A percentile compares a stretch with the other conserved stretches of the same genome.
phyloP scores from a whole-genome alignment of 2,329 filamentous ascomycete species.

The Hypoxylon sp. region DNA sequence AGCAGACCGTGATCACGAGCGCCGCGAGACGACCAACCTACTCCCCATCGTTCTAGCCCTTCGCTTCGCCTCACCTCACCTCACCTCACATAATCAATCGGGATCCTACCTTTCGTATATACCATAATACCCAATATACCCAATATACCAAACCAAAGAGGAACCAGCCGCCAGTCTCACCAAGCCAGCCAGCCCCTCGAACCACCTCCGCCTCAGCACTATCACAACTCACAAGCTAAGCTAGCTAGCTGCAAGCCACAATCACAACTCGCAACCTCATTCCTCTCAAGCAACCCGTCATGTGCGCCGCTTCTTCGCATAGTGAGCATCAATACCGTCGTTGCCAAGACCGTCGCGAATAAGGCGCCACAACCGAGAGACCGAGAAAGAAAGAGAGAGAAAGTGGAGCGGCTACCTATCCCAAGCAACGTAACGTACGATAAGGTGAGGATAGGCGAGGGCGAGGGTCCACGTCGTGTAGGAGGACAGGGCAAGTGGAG shows the following conservation, averaged over 20 bases:
- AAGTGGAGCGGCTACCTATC: neutral
- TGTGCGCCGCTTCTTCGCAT: constrained; percentile 28
- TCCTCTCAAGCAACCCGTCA: constrained; percentile 19
- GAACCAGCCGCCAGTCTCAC: constrained; percentile 13
- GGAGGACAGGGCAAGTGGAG: neutral
- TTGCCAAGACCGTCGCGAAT: constrained; percentile 3
- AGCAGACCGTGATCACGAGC: constrained; percentile 40
- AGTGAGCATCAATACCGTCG: neutral
- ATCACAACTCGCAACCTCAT: neutral
- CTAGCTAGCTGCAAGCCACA: neutral
- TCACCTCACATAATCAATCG: constrained; percentile 33
- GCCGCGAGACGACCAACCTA: constrained; percentile 15
- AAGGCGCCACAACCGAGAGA: neutral
- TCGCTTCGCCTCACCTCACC: constrained; percentile 2
- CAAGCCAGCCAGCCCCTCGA: neutral
- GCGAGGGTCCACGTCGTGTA: neutral
- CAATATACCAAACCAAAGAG: no score
- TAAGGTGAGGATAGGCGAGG: no score
- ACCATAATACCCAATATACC: neutral
- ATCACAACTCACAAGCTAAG: neutral
- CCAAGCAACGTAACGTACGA: neutral
- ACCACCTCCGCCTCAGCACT: neutral
- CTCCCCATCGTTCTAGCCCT: neutral
- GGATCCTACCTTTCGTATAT: neutral
- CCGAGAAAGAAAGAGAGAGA: no score